Percentiles rank a stretch among this genome's conserved stretches.
Evolutionary conservation across 139 green algal species (phyloP).

Genomic region (Pleodorina starrii): DNA sequence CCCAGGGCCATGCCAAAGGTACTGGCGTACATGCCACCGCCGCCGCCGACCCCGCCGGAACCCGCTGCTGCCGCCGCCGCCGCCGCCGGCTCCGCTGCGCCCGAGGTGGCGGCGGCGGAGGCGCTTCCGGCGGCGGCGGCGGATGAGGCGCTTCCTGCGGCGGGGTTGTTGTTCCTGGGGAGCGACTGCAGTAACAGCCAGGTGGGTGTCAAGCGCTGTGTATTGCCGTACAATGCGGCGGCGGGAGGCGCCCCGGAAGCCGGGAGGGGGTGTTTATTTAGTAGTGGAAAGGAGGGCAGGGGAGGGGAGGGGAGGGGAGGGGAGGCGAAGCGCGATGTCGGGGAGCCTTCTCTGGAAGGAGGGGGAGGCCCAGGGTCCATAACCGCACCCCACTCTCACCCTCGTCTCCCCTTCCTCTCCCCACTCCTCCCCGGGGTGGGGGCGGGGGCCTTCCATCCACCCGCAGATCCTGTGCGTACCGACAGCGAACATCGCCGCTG

Average conservation of each 20-base stretch:
- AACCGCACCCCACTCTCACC: neutral
- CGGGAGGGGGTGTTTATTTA: too few species aligned
- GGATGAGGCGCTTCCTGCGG: neutral
- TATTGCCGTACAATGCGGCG: too few species aligned
- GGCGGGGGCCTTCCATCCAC: too few species aligned
- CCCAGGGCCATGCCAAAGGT: neutral
- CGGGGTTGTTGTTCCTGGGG: conserved; percentile 51
- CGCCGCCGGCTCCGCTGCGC: neutral
- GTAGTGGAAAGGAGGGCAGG: neutral
- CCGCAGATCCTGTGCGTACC: neutral
- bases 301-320: neutral
- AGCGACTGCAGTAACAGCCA: conserved; percentile 48
- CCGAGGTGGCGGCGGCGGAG: neutral
- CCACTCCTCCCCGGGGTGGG: too few species aligned
- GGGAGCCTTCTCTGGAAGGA: too few species aligned
- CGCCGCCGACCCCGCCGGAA: too few species aligned
- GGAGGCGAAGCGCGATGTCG: too few species aligned
- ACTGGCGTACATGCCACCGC: conserved; percentile 16
- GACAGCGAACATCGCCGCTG: neutral
- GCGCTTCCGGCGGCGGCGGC: neutral
- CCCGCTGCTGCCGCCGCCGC: neutral
- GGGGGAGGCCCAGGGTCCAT: too few species aligned
- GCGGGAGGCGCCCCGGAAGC: too few species aligned
- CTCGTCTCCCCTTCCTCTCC: neutral
- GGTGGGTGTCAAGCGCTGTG: neutral